phyloP scores from a whole-genome alignment of 768 basidiomycete species.

The Boletus vinaceobasis region DNA sequence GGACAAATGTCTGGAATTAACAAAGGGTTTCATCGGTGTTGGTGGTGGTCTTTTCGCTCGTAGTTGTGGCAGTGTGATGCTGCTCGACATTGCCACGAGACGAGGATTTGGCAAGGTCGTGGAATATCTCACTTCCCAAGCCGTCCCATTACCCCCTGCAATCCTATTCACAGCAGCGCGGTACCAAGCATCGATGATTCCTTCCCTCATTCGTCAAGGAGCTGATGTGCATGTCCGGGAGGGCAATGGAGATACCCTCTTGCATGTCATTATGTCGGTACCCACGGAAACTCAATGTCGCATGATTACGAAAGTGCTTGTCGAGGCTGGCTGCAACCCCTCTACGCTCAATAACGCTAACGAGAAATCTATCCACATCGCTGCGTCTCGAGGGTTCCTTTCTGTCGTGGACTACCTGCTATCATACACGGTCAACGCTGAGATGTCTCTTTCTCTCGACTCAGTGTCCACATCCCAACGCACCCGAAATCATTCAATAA shows the following conservation, averaged over 20 bases:
- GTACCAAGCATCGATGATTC: neutral
- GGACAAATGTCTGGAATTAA: neutral
- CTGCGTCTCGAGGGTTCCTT: neutral
- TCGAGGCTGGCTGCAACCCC: neutral
- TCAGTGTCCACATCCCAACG: rapidly evolving
- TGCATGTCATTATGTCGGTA: neutral
- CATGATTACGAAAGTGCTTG: neutral
- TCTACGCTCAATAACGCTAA: neutral
- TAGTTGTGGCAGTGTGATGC: neutral
- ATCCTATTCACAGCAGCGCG: neutral
- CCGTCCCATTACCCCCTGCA: neutral
- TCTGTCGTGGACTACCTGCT: neutral
- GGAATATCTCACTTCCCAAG: neutral
- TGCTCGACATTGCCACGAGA: neutral
- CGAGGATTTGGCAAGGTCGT: neutral
- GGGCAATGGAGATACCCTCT: neutral
- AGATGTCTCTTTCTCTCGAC: too few relatives aligned
- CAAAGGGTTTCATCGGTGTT: neutral
- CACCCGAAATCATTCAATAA: rapidly evolving
- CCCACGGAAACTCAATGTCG: neutral
- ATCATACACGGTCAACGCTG: neutral
- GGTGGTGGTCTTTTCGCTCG: neutral
- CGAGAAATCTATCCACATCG: neutral
- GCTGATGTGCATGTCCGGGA: neutral
- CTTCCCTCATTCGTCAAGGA: neutral